Base-by-base conservation (phyloP, 441 rosid species). In the Mallotus japonicus region DNA sequence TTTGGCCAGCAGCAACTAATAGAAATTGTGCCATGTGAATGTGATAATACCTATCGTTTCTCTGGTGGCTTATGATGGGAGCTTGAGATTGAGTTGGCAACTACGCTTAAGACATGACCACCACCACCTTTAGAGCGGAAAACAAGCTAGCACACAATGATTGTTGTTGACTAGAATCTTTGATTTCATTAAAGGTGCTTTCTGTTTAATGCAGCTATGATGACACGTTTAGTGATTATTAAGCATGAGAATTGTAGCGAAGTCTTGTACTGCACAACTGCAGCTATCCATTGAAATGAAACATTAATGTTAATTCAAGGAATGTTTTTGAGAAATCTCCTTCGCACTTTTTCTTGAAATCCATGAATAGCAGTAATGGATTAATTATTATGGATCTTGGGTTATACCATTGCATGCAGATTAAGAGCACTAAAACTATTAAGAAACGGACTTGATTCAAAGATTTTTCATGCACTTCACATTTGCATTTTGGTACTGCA, bases 151-250 rank as follows among this genome's bases (percentile, higher is more conserved):
- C 46, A 42, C 28, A 24, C 28, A 24, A 24, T 24, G 28, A 24
- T 24, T 24, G 47, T 44, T 44, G 11, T 44, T 44, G 47, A 6
- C 47, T 44, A 44, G 9, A 44, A 44, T 44, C 49, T 44, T 24
- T 44, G 49, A 11, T 54, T 0, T 17, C 9, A 16, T 54, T 67
- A 42, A 42, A 5, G 46, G 8, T 68, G 49, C 71, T 68, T 68
- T 34, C 17, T 68, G 12, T 68, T 68, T 32, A 67, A 51, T 59
- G 46, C 44, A 50, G 19, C 17, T 22, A 2, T 1, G 9, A 28
- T 16, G 13, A 51, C 70, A 8, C 70, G 70, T 67, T 51, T 68
- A 37, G 50, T 53, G 57, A 49, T 32, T 37, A 37, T 37, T 37
- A 37, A 37, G 40, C 40, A 4, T 37, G 3, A 37, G 40, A 37